phyloP scores from a whole-genome alignment of 1,284 basidiomycete species.

The Cystobasidium sp. region DNA sequence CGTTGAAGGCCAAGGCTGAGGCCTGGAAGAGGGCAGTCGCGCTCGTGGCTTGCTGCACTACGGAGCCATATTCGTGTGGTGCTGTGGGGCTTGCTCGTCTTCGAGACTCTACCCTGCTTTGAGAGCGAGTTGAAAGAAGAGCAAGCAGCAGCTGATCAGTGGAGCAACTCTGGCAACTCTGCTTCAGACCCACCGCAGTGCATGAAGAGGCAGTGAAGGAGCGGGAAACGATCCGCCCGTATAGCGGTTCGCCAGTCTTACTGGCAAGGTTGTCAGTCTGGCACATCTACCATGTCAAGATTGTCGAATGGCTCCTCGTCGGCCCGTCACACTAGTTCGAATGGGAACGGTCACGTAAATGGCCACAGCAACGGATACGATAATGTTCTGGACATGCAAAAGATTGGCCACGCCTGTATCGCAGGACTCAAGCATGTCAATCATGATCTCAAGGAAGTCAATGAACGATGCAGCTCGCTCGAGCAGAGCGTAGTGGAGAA shows the following conservation, averaged over 20 bases:
- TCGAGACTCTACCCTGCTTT: too few relatives aligned
- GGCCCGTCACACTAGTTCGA: not conserved
- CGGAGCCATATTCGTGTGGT: not conserved
- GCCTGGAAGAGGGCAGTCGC: conserved; percentile 7
- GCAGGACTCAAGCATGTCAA: conserved; percentile 13
- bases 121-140: too few relatives aligned
- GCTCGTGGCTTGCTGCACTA: not conserved
- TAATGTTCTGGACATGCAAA: not conserved
- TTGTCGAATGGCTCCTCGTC: conserved; percentile 13
- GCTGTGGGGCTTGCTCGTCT: too few relatives aligned
- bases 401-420: conserved; percentile 4
- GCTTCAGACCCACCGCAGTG: too few relatives aligned
- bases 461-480: not conserved
- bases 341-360: not conserved
- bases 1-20: conserved; percentile 6
- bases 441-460: not conserved
- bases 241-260: too few relatives aligned
- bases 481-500: not conserved
- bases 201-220: too few relatives aligned
- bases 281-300: not conserved
- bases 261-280: too few relatives aligned
- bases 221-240: too few relatives aligned
- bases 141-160: too few relatives aligned
- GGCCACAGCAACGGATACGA: not conserved
- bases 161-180: too few relatives aligned